phyloP scores from a whole-genome alignment of 352 stramenopile genomes.

The Phytophthora pistaciae region DNA sequence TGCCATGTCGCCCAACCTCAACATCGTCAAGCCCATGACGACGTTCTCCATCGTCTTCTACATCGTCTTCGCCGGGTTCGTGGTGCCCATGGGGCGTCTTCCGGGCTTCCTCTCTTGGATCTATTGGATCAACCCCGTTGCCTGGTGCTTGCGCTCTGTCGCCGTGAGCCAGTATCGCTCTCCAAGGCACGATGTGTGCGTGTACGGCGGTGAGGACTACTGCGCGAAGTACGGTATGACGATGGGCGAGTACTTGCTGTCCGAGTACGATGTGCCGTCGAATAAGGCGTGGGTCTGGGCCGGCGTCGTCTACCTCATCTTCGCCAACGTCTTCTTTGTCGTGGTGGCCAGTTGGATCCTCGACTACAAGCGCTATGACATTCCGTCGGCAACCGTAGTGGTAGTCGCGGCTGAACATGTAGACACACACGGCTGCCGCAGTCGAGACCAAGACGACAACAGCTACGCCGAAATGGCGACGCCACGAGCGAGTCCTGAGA shows the following conservation, averaged over 20 bases:
- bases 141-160: conserved; percentile 47
- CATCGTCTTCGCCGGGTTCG: conserved; percentile 42
- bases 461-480: conserved; percentile 12
- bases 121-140: conserved; percentile 63
- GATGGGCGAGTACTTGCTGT: conserved; percentile 41
- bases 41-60: conserved; percentile 32
- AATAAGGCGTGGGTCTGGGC: conserved; percentile 37
- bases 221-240: conserved; percentile 35
- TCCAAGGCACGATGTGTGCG: conserved; percentile 33
- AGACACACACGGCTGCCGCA: too few species aligned
- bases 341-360: conserved; percentile 16
- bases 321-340: conserved; percentile 36
- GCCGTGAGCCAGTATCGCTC: conserved; percentile 47
- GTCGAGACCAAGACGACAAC: too few species aligned
- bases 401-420: not conserved
- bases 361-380: conserved; percentile 37
- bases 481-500: conserved; percentile 1
- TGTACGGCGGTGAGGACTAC: conserved; percentile 34
- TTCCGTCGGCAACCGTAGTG: conserved; percentile 4
- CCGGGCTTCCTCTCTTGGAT: conserved; percentile 51
- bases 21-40: conserved; percentile 35
- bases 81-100: conserved; percentile 40
- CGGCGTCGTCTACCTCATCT: conserved; percentile 24
- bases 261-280: conserved; percentile 37
- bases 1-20: conserved; percentile 20